These are phyloP conservation scores for Coemansia brasiliensis DNA, from an alignment of 192 early-diverging fungal genomes.

Conservation along the genomic window DNA sequence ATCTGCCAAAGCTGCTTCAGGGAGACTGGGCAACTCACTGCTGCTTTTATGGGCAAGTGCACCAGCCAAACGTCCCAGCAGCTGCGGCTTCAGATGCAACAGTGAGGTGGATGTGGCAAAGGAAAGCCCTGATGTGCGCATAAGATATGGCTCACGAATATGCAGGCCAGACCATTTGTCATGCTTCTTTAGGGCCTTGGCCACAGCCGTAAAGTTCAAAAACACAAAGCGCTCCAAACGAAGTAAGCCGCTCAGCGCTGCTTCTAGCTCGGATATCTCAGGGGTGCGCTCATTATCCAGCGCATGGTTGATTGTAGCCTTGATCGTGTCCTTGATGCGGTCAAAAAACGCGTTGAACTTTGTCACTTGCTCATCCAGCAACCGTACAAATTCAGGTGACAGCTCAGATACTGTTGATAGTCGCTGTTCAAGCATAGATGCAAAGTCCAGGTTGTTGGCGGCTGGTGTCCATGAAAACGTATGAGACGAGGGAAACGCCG, in stretches of 20 bases:
- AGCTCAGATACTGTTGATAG: constrained; percentile 58
- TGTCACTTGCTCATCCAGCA: constrained; percentile 66
- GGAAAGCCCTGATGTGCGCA: constrained; percentile 63
- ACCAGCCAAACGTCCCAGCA: constrained; percentile 64
- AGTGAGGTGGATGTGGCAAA: constrained; percentile 70
- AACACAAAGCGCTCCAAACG: constrained; percentile 80
- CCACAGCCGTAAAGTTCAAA: constrained; percentile 82
- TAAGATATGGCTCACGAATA: constrained; percentile 71
- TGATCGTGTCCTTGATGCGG: constrained; percentile 27
- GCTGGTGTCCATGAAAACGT: constrained; percentile 27
- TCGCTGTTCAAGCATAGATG: constrained; percentile 58
- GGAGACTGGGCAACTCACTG: no score
- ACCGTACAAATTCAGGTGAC: constrained; percentile 68
- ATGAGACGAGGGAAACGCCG: constrained; percentile 38
- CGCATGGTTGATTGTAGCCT: constrained; percentile 11
- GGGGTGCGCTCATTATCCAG: constrained; percentile 19
- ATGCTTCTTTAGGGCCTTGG: constrained; percentile 86
- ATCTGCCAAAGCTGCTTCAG: no score
- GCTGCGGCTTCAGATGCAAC: constrained; percentile 64
- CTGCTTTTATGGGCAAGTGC: constrained; percentile 15
- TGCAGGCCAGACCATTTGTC: constrained; percentile 79
- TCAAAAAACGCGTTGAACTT: constrained; percentile 61
- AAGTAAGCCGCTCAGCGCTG: constrained; percentile 63
- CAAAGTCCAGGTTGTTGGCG: constrained; percentile 52
- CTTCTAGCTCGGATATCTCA: constrained; percentile 30